Conservation (phyloP, 1,139 yeast genomes). For the Candida frijolesensis region DNA sequence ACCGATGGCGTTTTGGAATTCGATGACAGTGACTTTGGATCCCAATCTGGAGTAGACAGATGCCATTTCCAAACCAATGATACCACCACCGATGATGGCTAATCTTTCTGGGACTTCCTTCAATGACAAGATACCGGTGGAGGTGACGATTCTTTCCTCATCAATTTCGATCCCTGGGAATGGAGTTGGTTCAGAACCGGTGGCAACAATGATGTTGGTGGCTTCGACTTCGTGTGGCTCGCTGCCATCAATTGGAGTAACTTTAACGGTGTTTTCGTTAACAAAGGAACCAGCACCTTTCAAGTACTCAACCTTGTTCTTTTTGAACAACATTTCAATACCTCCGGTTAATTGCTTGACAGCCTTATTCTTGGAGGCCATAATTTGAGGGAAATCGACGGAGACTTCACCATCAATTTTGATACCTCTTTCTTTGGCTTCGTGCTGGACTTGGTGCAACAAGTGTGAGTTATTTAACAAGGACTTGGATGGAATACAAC, state of each 20-base stretch:
- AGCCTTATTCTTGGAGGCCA: constrained; percentile 89
- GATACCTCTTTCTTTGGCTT: constrained; percentile 86
- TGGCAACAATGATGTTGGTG: constrained; percentile 90
- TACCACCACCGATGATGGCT: constrained; percentile 98
- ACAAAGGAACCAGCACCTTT: constrained; percentile 92
- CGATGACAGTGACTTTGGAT: constrained; percentile 91
- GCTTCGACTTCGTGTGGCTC: constrained; percentile 67
- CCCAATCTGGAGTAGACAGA: constrained; percentile 97
- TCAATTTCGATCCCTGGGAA: constrained; percentile 98
- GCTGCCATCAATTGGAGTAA: constrained; percentile 85
- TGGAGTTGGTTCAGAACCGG: constrained; percentile 98
- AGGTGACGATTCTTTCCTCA: constrained; percentile 95
- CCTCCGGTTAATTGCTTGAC: constrained; percentile 92
- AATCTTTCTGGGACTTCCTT: constrained; percentile 89
- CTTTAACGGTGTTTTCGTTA: constrained; percentile 75
- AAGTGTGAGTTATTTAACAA: constrained; percentile 91
- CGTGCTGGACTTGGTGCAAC: constrained; percentile 86
- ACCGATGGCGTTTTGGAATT: constrained; percentile 89
- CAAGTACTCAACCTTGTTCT: constrained; percentile 90
- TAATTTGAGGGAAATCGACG: constrained; percentile 76
- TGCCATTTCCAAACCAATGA: constrained; percentile 99
- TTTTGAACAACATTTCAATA: constrained; percentile 91
- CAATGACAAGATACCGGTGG: constrained; percentile 88
- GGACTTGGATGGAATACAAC: constrained; percentile 98
- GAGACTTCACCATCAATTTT: constrained; percentile 73